phyloP scores from a whole-genome alignment of 208 protist genomes.

The Trypanosoma conorhini region DNA sequence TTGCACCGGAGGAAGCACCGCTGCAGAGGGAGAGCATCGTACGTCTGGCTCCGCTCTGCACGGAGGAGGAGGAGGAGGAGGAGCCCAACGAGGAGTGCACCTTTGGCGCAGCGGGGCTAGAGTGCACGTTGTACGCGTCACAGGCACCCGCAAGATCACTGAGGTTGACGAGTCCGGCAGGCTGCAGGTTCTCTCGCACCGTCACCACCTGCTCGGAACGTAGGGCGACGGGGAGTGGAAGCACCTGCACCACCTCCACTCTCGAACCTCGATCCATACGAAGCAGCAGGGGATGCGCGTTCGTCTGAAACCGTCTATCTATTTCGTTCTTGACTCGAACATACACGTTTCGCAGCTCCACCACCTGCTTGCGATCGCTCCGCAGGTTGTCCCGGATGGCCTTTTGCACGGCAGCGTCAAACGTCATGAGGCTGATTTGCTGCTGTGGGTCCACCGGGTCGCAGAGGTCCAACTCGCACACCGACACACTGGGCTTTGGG shows the following conservation, averaged over 20 bases:
- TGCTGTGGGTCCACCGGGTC: slow-evolving; percentile 54
- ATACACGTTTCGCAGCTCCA: slow-evolving; percentile 71
- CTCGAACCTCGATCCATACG: slow-evolving; percentile 63
- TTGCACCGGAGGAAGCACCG: slow-evolving; percentile 20
- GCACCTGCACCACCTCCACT: slow-evolving; percentile 76
- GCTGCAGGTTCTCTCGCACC: slow-evolving; percentile 44
- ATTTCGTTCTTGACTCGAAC: slow-evolving; percentile 72
- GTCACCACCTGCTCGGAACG: slow-evolving; percentile 38
- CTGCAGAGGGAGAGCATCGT: slow-evolving; percentile 57
- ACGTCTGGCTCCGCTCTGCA: slow-evolving; percentile 41
- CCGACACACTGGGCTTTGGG: slow-evolving; percentile 52
- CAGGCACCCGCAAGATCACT: slow-evolving; percentile 31
- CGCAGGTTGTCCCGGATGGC: slow-evolving; percentile 67
- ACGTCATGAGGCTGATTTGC: slow-evolving; percentile 81
- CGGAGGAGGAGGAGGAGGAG: slow-evolving; percentile 52
- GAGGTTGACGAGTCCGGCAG: slow-evolving; percentile 62
- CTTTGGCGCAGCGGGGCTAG: not conserved
- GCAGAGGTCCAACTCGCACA: slow-evolving; percentile 78
- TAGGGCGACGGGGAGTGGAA: slow-evolving; percentile 34
- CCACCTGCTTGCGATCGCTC: slow-evolving; percentile 64
- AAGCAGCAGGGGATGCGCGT: slow-evolving; percentile 70
- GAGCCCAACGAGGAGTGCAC: slow-evolving; percentile 13
- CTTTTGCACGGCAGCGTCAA: slow-evolving; percentile 69
- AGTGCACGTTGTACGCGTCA: slow-evolving; percentile 4
- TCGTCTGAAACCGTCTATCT: slow-evolving; percentile 75